Conservation (phyloP, 164 flowering plant species). For the Chimonanthus praecox region DNA sequence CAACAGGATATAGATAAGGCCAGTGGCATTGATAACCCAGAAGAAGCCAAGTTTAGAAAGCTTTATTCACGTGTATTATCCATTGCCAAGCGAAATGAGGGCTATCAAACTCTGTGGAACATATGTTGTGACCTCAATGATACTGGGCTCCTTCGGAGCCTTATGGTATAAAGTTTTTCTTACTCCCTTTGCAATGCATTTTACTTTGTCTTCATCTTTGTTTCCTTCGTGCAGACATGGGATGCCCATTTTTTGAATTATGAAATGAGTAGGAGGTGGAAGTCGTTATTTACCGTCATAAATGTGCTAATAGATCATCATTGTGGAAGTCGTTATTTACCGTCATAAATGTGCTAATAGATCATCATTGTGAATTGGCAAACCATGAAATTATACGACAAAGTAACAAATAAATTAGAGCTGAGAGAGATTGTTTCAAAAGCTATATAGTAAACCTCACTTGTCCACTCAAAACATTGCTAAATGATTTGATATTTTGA, state of each 20-base stretch:
- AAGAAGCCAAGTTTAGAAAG: constrained; percentile 36
- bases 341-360: too few relatives aligned
- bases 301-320: too few relatives aligned
- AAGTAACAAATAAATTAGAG: too few relatives aligned
- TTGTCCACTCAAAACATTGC: too few relatives aligned
- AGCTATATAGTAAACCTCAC: too few relatives aligned
- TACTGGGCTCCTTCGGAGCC: constrained; percentile 54
- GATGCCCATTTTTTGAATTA: background rate
- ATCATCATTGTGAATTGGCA: too few relatives aligned
- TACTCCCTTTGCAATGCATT: constrained; percentile 7
- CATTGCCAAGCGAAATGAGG: constrained; percentile 79
- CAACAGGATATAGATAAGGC: constrained; percentile 47
- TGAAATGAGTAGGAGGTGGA: background rate
- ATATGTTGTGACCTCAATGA: constrained; percentile 86
- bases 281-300: too few relatives aligned
- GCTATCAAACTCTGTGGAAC: constrained; percentile 73
- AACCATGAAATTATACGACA: too few relatives aligned
- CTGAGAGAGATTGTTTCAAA: too few relatives aligned
- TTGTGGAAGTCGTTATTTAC: background rate
- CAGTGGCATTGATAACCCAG: constrained; percentile 29
- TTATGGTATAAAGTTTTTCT: constrained; percentile 53
- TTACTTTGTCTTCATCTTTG: background rate
- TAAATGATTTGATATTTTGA: too few relatives aligned
- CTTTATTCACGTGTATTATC: constrained; percentile 51
- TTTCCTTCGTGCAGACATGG: background rate